Evolutionary conservation across 2,329 filamentous ascomycete species (phyloP), one percentile per base, ranked within the genome.

Genomic region (Podosphaera fusca): DNA sequence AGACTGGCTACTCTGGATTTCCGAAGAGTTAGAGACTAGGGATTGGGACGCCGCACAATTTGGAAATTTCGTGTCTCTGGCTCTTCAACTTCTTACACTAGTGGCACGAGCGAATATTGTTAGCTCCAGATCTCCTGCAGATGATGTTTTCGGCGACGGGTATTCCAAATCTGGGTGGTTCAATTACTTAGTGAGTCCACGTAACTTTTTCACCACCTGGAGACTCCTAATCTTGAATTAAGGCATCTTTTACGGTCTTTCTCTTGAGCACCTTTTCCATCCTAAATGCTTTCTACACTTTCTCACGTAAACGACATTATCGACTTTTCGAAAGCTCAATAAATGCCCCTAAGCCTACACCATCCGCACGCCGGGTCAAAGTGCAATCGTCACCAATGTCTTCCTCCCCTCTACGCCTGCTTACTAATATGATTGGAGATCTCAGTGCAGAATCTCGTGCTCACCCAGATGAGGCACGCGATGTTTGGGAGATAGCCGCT

Each of bases 401-500:
- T 1, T 82, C 84, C 0, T 92, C 89, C 0, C 90, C 92, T 0
- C 67, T 96, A 45, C 80, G 82, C 56, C 82, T 87, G 58, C 69
- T 96, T 42, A 78, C 81, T 34, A 80, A 77, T 61, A 73, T 86
- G 50, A 70, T 95, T 38, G 75, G 80, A 1, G 72, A 77, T 33
- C 80, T 82, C 40, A 82, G 80, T 29, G 86, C 88, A 21, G 81
- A 89, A 62, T 82, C 85, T 34, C 80, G 88, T 66, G 84, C 87
- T 34, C 85, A 95, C 69, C 87, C 90, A 0, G 84, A 92, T 66
- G 80, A 82, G 57, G 77, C 78, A 33, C 79, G 83, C 8, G 89
- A 98, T 68, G 92, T 98, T 9, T 98, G 92, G 92, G 89, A 98
- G 69, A 71, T 98, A 54, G 79, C 84, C 1, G 77, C 96, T 7